These are phyloP conservation scores for Amylocystis lapponica DNA, from an alignment of 768 basidiomycete species.

Conservation along the genomic window DNA sequence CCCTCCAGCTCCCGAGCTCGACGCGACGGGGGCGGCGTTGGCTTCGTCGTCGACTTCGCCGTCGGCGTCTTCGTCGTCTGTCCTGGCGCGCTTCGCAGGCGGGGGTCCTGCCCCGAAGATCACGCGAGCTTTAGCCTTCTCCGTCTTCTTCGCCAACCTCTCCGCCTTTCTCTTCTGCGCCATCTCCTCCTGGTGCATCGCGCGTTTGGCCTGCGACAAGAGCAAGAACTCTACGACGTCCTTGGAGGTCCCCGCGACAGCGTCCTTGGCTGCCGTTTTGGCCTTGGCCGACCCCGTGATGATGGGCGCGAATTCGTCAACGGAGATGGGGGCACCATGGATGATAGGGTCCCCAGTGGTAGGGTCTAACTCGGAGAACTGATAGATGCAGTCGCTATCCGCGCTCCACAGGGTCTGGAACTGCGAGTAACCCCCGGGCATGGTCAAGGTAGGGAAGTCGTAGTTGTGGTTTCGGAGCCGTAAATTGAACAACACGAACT, in stretches of 20 bases:
- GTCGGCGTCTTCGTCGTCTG: no score
- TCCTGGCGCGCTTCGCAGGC: no score
- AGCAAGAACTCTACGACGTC: no score
- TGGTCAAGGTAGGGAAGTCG: neutral
- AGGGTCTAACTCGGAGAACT: neutral
- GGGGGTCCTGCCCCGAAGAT: no score
- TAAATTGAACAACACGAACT: conserved; percentile 1
- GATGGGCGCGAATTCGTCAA: neutral
- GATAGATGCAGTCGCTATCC: neutral
- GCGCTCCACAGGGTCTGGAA: conserved; percentile 1
- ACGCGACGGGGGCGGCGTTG: no score
- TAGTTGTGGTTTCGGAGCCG: neutral
- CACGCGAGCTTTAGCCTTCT: no score
- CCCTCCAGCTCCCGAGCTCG: no score
- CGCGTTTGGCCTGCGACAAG: neutral
- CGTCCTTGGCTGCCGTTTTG: no score
- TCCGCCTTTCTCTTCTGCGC: neutral
- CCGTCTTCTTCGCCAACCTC: no score
- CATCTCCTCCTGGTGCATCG: neutral
- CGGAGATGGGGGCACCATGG: neutral
- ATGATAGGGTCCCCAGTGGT: neutral
- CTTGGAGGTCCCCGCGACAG: neutral
- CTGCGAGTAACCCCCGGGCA: conserved; percentile 1
- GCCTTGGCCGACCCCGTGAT: neutral
- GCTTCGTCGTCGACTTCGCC: no score